Evolutionary conservation across 1,284 basidiomycete species (phyloP), one percentile per base, ranked within the genome.

Genomic region (Lentinula novae-zelandiae): DNA sequence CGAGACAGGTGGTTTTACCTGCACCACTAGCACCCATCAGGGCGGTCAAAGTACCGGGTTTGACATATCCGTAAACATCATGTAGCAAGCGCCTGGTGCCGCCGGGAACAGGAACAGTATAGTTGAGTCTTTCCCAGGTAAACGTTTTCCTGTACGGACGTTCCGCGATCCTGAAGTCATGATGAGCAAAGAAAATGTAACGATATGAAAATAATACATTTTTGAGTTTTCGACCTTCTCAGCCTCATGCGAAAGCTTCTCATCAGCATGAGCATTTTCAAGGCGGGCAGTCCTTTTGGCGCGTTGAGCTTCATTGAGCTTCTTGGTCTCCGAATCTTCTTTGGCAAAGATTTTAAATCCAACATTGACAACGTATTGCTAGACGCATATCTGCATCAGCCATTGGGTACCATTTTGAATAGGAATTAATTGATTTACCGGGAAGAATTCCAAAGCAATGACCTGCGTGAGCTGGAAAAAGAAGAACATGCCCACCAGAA

Each of bases 1-100:
- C 92, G 33, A 96, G 79, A 60, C 92, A 87, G 0, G 91, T 94
- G 0, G 92, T 92, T 78, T 92, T 93, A 62, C 76, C 84, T 8
- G 54, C 54, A 31, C 54, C 54, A 34, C 53, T 91, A 2, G 90
- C 89, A 63, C 93, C 87, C 87, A 90, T 89, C 27, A 90, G 78
- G 34, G 83, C 89, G 1, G 87, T 90, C 67, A 96, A 75, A 17
- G 88, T 92, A 10, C 91, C 92, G n/a, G 93, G 93, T 66, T 88
- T 89, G 62, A 95, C 92, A 74, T 89, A 96, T 0, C 95, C 95
- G 67, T 83, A 86, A n/a, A 96, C 89, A 68, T 94, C 86, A 70
- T 95, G 86, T 54, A 96, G 80, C 42, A 96, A 80, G 56, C 88
- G 81, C 17, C 81, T 82, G 3, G 78, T 78, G 50, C 93, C 88